Base-by-base conservation (phyloP, 129 eudicot genomes). In the Cynara cardunculus region DNA sequence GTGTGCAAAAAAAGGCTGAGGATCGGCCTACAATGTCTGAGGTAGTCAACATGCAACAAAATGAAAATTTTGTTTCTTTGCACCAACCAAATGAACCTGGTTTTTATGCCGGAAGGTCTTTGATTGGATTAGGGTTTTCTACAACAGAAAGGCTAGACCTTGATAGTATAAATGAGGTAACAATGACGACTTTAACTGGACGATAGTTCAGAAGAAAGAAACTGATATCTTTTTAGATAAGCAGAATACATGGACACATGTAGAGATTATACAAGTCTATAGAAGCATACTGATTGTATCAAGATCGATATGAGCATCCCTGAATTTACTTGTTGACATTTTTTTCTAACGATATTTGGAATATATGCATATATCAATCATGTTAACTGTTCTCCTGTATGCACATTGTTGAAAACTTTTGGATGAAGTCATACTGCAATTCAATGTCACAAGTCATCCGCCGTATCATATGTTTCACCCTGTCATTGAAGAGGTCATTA, bases 81-180 rank as follows among this genome's bases (percentile, higher is more conserved):
- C 89, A 84, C 11, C 82, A 78, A 73, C 89, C 89, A 5, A 80
- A 77, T 4, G 86, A 86, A 69, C 92, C 87, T 35, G 89, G 87
- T 25, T 88, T 83, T 66, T 83, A 31, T 26, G n/a, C 56, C 0
- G 89, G 84, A 67, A 79, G 91, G 77, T 71, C 83, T 49, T 64
- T 74, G 62, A 78, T 82, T 18, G 84, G 84, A 46, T 2, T 80
- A 31, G 88, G 88, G n/a, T 59, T 80, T 70, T 80, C 85, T 37
- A 78, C 86, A 73, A 18, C 56, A 35, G 83, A 68, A 67, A 74
- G 74, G 37, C 10, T n/a, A 56, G 41, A 82, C 24, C 72, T 82
- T 59, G 81, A 78, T n/a, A 72, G 80, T 76, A 70, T 75, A 73
- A 86, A 86, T 78, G 89, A 82, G 53, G 77, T 77, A 62, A 86